Evolutionary conservation across 1,139 yeast species (phyloP).

Genomic region (Geotrichum klebahnii): DNA sequence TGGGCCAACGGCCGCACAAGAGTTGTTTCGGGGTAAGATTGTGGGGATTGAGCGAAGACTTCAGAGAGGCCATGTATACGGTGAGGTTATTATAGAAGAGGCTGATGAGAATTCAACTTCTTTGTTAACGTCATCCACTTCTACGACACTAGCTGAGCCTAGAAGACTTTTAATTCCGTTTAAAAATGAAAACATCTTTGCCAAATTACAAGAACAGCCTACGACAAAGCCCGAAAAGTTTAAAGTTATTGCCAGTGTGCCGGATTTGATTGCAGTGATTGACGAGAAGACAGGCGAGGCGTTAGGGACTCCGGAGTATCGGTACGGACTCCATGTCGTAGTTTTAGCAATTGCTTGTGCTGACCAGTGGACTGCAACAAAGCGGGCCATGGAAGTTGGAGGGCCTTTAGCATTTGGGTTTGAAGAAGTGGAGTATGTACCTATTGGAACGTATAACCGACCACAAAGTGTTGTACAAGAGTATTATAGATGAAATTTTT

Average conservation of each 20-base stretch:
- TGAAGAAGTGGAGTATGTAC: conserved; percentile 37
- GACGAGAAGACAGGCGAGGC: conserved; percentile 47
- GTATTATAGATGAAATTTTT: too few relatives aligned
- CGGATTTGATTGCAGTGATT: conserved; percentile 46
- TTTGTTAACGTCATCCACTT: too few relatives aligned
- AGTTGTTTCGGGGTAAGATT: conserved; percentile 46
- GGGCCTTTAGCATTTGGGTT: conserved; percentile 45
- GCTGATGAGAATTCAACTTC: too few relatives aligned
- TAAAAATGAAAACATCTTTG: conserved; percentile 47
- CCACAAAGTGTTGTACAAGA: too few relatives aligned
- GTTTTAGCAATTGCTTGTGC: conserved; percentile 45
- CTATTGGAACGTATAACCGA: conserved; percentile 39
- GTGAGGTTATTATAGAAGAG: conserved; percentile 46
- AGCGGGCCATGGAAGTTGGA: conserved; percentile 41
- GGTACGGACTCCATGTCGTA: conserved; percentile 45
- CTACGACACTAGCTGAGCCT: conserved; percentile 17
- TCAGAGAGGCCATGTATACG: conserved; percentile 47
- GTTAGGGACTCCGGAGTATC: conserved; percentile 48
- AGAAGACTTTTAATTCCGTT: conserved; percentile 42
- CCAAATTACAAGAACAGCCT: conserved; percentile 31
- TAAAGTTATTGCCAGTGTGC: conserved; percentile 42
- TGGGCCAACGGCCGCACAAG: conserved; percentile 38
- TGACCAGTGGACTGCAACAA: conserved; percentile 42
- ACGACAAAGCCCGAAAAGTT: conserved; percentile 18
- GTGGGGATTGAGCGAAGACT: conserved; percentile 44